Base-by-base conservation (phyloP, 1,139 yeast species). In the Pichia sp. region DNA sequence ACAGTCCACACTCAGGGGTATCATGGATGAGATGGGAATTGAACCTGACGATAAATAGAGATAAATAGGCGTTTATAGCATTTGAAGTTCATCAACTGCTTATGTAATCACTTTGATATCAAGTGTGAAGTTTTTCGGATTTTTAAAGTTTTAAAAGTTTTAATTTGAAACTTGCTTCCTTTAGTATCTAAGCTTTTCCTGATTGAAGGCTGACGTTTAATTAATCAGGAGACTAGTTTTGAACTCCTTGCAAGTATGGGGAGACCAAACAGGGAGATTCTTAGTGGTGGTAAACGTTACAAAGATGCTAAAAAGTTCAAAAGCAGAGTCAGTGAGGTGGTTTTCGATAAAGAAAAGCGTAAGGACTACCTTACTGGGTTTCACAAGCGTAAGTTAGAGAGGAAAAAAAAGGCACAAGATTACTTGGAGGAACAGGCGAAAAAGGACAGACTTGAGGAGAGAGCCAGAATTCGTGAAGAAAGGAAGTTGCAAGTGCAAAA, bases 291-390 rank as follows among this genome's bases (percentile, higher is more conserved):
- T 63, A 83, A 87, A 71, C 81, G 79, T 63, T 91, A 91, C 71
- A 85, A 85, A n/a, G 77, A 77, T 58, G 76, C 81, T 71, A 73
- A 87, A 73, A 73, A 81, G 57, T 83, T 80, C 64, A 81, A 80
- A 64, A 83, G 80, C 63, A 79, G 90, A 36, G 91, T 85, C 3
- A 91, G 81, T 40, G 96, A 89, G 67, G 95, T 92, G 40, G 81
- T 80, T 2, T 92, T 89, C 68, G 93, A 92, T 71, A 81, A 83
- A 61, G 87, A 80, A 42, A 79, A 84, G 30, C 75, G 97, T 68
- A 72, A 73, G 69, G 96, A 92, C 58, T 93, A 85, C 70, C 75
- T 93, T 63, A 93, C 97, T 1, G 99, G 99, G 38, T 93, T 93
- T 69, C 99, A 93, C 70, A 93, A 93, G 72, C 80, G 99, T 66